Base-by-base conservation (phyloP, 2,329 filamentous ascomycete genomes). In the Nigrospora oryzae region DNA sequence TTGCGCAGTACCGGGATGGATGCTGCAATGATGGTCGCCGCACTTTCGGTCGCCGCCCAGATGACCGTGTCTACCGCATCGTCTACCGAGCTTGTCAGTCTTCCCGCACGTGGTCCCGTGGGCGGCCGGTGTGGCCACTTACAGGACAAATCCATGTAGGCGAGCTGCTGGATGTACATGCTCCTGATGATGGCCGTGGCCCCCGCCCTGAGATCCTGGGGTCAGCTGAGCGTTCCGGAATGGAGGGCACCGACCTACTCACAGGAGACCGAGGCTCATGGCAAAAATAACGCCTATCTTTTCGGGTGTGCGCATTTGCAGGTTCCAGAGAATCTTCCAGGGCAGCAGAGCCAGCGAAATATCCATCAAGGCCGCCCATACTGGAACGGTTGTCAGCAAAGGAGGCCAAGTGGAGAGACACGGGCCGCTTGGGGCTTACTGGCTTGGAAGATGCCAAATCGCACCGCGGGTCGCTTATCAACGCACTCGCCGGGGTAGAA, bases 21-120 rank as follows among this genome's bases (percentile, higher is more conserved):
- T 1, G 59, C 54, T 5, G 58, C 62, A 49, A 63, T 59, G 39
- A 65, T 63, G 12, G 61, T 63, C 13, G 61, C 59, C 34, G 60
- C 56, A 5, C 57, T 57, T 47, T 65, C 62, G 8, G 57, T 57
- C 14, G 53, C 51, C 30, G 57, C 57, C 56, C 54, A 60, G 17
- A 56, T 51, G 0, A 48, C 40, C 7, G 23, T 28, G 23, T 28
- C 23, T 28, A 28, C 23, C 23, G 23, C 23, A 10, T 28, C 23
- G 23, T 28, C 23, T 28, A 28, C 10, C 23, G 7, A 4, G 23
- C 23, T 6, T 28, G 23, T 28, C 7, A 28, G 23, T 10, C 23
- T 28, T 7, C 23, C 23, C 23, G 5, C 7, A 28, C 23, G 23
- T 28, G 23, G 7, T 10, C 23, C 23, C 8, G 23, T 28, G 23